Base-by-base conservation (phyloP, 1,284 basidiomycete species). In the Fistulina hepatica region DNA sequence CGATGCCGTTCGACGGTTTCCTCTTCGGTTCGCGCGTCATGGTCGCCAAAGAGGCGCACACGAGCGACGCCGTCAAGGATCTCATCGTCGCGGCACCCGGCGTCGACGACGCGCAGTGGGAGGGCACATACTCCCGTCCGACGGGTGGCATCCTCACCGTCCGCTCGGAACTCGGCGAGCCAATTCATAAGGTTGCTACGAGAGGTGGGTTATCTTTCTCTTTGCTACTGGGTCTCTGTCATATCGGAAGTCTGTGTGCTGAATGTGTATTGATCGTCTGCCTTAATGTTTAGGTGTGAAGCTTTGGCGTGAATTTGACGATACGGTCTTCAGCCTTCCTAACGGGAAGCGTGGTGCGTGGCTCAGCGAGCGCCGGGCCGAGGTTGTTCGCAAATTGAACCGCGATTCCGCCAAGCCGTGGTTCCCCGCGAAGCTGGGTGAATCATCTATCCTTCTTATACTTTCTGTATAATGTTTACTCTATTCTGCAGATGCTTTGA, bases 1-100 rank as follows among this genome's bases (percentile, higher is more conserved):
- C 86, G n/a, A 98, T 98, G 95, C 94, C 94, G 2, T 97, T 94
- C 66, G 94, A 97, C 52, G 95, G 93, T 43, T 92, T 95, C 65
- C 71, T 98, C 36, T 95, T 94, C 54, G 95, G 83, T 11, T 89
- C 83, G 52, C 83, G 95, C 45, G 91, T 97, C 57, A 97, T 98
- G 91, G 88, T 95, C 30, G 94, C 94, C 44, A 93, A 92, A 66
- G 94, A 98, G 62, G 91, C 94, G 8, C 93, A 97, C 59, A 97
- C 94, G 0, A 84, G 81, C 52, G 72, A 88, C 5, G 81, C 81
- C 10, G 92, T 98, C 59, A 98, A 98, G 71, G 85, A 97, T 60
- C 72, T 98, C 46, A 97, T 98, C 49, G 83, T 97, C 44, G 84
- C 84, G 36, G 92, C 94, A 2, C 53, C 82, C n/a, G 95, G 95